Evolutionary conservation across 352 stramenopile genomes (phyloP).

Genomic region (Pythium guiyangense): DNA sequence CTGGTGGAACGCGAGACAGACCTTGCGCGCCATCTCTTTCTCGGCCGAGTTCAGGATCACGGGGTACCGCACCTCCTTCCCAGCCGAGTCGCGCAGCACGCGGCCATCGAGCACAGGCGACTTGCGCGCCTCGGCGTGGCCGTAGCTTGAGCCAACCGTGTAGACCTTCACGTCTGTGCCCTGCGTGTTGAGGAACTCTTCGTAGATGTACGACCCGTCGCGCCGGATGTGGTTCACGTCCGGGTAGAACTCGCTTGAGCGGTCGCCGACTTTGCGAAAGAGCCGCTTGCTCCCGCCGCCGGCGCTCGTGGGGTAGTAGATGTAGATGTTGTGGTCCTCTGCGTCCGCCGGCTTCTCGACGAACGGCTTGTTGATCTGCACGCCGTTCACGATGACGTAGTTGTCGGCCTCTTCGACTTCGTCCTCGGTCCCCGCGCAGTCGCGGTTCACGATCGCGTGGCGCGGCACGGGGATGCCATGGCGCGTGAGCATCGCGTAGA

Average conservation of each 20-base stretch:
- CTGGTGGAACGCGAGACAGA: slow-evolving; percentile 95
- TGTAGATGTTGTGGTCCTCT: slow-evolving; percentile 99
- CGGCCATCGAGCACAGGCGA: slow-evolving; percentile 96
- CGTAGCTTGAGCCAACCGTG: slow-evolving; percentile 98
- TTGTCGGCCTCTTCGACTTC: slow-evolving; percentile 78
- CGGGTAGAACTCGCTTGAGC: slow-evolving; percentile 95
- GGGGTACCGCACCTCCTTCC: slow-evolving; percentile 98
- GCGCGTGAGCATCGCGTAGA: slow-evolving; percentile 95
- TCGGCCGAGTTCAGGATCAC: slow-evolving; percentile 98
- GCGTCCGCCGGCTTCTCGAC: slow-evolving; percentile 99
- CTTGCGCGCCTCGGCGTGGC: slow-evolving; percentile 98
- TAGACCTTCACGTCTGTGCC: slow-evolving; percentile 99
- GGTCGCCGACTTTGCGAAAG: slow-evolving; percentile 97
- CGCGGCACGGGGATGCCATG: slow-evolving; percentile 95
- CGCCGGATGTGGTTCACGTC: slow-evolving; percentile 95
- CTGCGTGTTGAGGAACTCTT: slow-evolving; percentile 99
- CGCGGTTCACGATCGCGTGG: slow-evolving; percentile 94
- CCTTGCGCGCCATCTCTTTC: slow-evolving; percentile 97
- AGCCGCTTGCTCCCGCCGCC: slow-evolving; percentile 98
- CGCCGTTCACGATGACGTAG: slow-evolving; percentile 90
- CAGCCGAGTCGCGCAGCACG: slow-evolving; percentile 91
- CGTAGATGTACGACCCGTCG: slow-evolving; percentile 96
- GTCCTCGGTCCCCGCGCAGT: slow-evolving; percentile 76
- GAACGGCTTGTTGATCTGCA: slow-evolving; percentile 98
- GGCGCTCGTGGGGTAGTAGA: slow-evolving; percentile 98